phyloP scores from a whole-genome alignment of 768 basidiomycete genomes.

The Suillus plorans region DNA sequence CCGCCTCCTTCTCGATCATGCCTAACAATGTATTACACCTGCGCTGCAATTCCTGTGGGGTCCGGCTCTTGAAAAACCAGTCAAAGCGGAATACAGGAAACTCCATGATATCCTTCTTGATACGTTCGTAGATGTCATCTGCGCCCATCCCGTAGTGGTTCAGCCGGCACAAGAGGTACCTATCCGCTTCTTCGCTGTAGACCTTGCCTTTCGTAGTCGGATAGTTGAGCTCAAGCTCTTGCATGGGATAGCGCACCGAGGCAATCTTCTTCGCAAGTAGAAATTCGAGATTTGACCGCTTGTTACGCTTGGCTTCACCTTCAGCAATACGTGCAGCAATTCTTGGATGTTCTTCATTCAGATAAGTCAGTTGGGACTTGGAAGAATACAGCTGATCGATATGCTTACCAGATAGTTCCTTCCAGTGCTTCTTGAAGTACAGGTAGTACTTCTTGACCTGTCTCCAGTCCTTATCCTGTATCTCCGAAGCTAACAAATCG shows the following conservation, averaged over 20 bases:
- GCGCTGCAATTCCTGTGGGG: conserved; percentile 83
- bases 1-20: conserved; percentile 92
- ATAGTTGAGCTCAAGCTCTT: conserved; percentile 94
- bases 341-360: conserved; percentile 64
- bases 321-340: conserved; percentile 83
- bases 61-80: conserved; percentile 97
- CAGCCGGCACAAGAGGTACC: conserved; percentile 89
- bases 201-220: conserved; percentile 96
- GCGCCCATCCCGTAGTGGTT: conserved; percentile 87
- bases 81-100: conserved; percentile 97
- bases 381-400: neutral
- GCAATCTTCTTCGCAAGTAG: conserved; percentile 81
- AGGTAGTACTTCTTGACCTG: conserved; percentile 78
- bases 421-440: conserved; percentile 89
- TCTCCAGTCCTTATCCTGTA: conserved; percentile 78
- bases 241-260: conserved; percentile 88
- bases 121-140: conserved; percentile 90
- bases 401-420: conserved; percentile 70
- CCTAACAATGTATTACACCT: conserved; percentile 83
- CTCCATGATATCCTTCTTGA: conserved; percentile 95
- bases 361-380: neutral
- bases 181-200: conserved; percentile 95
- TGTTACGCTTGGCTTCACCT: conserved; percentile 88
- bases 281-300: conserved; percentile 75
- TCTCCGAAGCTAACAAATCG: conserved; percentile 74